Percentiles rank a stretch among this genome's conserved stretches.
phyloP scores from a whole-genome alignment of 2,329 filamentous ascomycete species.

The Colletotrichum costaricense region DNA sequence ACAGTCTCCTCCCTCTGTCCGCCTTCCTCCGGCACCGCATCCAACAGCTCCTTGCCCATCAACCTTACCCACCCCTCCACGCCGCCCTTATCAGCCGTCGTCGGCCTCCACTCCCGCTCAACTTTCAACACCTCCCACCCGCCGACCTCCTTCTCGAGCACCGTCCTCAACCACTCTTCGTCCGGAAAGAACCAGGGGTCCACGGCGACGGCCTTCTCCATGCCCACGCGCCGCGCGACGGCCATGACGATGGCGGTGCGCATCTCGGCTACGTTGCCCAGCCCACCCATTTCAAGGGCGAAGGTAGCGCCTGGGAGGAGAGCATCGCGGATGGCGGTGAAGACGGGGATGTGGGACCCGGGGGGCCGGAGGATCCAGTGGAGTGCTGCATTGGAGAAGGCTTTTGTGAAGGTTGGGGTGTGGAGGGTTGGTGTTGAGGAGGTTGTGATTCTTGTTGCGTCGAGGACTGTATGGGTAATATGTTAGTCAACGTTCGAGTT shows the following conservation, averaged over 20 bases:
- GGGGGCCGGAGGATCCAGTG: constrained; percentile 71
- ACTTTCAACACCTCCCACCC: constrained; percentile 62
- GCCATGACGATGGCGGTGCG: constrained; percentile 66
- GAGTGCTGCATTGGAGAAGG: constrained; percentile 75
- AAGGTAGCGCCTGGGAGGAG: constrained; percentile 68
- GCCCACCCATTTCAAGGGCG: constrained; percentile 78
- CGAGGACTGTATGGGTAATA: constrained; percentile 50
- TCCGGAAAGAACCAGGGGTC: constrained; percentile 81
- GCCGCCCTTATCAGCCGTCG: constrained; percentile 66
- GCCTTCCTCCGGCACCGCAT: constrained; percentile 57
- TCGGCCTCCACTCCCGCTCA: constrained; percentile 75
- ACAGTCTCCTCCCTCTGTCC: constrained; percentile 63
- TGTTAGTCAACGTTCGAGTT: background rate
- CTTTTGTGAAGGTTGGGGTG: constrained; percentile 58
- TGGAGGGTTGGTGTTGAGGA: constrained; percentile 13
- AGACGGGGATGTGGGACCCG: constrained; percentile 60
- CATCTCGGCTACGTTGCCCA: constrained; percentile 75
- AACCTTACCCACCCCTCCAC: constrained; percentile 74
- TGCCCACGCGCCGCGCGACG: constrained; percentile 61
- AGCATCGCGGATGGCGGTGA: constrained; percentile 61
- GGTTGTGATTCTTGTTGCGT: constrained; percentile 54
- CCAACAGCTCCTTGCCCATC: constrained; percentile 70
- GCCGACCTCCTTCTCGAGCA: constrained; percentile 55
- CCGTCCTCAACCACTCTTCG: constrained; percentile 64
- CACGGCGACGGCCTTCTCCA: constrained; percentile 58